A percentile compares a stretch with the other conserved stretches of the same genome.
These are phyloP conservation scores for Drosera spatulata DNA, from an alignment of 179 eudicot species.

Conservation along the genomic window DNA sequence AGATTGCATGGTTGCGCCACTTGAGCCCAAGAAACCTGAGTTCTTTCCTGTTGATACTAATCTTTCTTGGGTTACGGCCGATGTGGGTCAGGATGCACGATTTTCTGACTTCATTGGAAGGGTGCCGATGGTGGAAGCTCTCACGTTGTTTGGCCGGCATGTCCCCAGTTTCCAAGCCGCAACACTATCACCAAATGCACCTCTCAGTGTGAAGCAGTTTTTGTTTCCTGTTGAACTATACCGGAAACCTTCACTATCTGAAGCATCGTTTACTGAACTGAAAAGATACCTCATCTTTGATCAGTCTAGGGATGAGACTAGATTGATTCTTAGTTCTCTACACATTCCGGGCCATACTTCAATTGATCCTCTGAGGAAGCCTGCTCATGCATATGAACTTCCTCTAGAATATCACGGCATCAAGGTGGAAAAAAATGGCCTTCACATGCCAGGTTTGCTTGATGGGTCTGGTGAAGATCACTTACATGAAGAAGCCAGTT, in stretches of 20 bases:
- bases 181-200: conserved; percentile 11
- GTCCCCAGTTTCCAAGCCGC: conserved; percentile 14
- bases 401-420: conserved; percentile 4
- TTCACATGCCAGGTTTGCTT: conserved; percentile 11
- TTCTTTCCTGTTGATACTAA: conserved; percentile 22
- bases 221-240: conserved; percentile 9
- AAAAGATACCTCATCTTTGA: conserved; percentile 54
- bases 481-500: conserved; percentile 28
- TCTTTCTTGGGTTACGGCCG: conserved; percentile 19
- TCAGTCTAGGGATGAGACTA: conserved; percentile 40
- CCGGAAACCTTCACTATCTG: conserved; percentile 14
- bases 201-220: conserved; percentile 14
- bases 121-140: conserved; percentile 14
- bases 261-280: conserved; percentile 15
- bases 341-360: conserved; percentile 22
- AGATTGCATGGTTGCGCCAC: conserved; percentile 27
- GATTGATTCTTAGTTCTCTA: conserved; percentile 32
- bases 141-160: conserved; percentile 10
- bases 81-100: conserved; percentile 27
- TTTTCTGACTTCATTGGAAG: conserved; percentile 14
- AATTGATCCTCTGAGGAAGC: conserved; percentile 6
- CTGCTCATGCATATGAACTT: conserved; percentile 9
- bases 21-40: conserved; percentile 23
- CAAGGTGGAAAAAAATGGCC: conserved; percentile 15
- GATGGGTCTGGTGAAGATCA: conserved; percentile 40